Base-by-base conservation (phyloP, 441 rosid species). In the Gossypium lobatum region DNA sequence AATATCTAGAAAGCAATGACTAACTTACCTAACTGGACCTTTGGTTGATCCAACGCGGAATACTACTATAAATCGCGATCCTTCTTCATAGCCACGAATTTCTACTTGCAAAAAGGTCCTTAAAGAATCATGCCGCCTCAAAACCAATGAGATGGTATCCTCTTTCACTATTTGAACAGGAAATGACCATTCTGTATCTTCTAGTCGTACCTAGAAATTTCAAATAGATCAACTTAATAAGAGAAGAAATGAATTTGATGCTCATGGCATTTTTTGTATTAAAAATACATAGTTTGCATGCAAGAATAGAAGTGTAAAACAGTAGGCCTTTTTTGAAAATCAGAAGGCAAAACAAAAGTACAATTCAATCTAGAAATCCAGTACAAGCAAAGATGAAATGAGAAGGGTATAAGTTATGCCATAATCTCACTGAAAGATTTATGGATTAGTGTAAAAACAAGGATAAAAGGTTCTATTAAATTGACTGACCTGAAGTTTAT, bases 81-180 rank as follows among this genome's bases (percentile, higher is more conserved):
- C 99, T 86, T 96, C 99, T 84, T 96, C 99, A 83, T 84, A 93
- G 69, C 98, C 99, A n/a, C 99, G 96, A 76, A 96, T 84, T 82
- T 96, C 99, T 68, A 86, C 86, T 76, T 85, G 88, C 81, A 96
- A 72, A 85, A 88, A 81, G 64, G 79, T 86, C 67, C 78, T 82
- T 17, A 74, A 78, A 74, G 89, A 93, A 80, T 83, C 84, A 78
- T 80, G 80, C 75, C 84, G 73, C 87, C 81, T 88, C 83, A 96
- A 80, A 81, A 91, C 91, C 83, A 96, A 76, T 74, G 86, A 82
- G 76, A 96, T 76, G 10, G 97, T 92, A 81, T 93, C 97, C 83
- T 96, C 99, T 76, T 91, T 91, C 71, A 85, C 53, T 80, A 96
- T 84, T 80, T 89, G 88, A 78, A 96, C 81, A 42, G 99, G 98